A percentile compares a stretch with the other conserved stretches of the same genome.
Conservation (phyloP, 2,329 filamentous ascomycete species). For the Teratosphaeria zuluensis region DNA sequence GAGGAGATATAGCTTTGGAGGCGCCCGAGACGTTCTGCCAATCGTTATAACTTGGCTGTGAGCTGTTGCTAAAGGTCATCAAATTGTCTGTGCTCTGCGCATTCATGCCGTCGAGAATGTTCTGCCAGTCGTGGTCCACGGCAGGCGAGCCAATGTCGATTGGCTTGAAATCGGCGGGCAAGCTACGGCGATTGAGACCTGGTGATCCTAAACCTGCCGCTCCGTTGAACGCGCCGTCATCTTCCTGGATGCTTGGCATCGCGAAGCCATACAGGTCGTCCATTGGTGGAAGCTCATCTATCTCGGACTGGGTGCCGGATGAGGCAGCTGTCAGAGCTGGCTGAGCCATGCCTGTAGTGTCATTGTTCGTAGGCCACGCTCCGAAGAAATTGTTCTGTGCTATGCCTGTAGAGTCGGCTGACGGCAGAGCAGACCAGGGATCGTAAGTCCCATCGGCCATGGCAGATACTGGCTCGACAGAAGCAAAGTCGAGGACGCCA, state of each 20-base stretch:
- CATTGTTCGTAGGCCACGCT: slow-evolving; percentile 20
- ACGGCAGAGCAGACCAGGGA: slow-evolving; percentile 21
- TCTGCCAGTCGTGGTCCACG: slow-evolving; percentile 1
- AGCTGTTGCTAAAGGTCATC: slow-evolving; percentile 9
- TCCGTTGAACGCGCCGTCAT: slow-evolving; percentile 11
- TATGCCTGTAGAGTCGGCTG: slow-evolving; percentile 15
- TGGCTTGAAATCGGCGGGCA: slow-evolving; percentile 17
- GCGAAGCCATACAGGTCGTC: slow-evolving; percentile 22
- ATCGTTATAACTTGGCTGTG: slow-evolving; percentile 7
- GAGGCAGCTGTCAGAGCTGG: slow-evolving; percentile 29
- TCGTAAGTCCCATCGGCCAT: slow-evolving; percentile 19
- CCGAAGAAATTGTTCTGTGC: slow-evolving; percentile 26
- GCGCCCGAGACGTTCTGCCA: slow-evolving; percentile 12
- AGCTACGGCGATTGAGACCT: slow-evolving; percentile 20
- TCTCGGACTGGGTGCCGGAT: slow-evolving; percentile 29
- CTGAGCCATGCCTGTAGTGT: slow-evolving; percentile 19
- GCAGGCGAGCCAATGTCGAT: not conserved
- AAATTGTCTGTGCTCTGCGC: not conserved
- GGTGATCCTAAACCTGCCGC: slow-evolving; percentile 5
- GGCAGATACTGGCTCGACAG: slow-evolving; percentile 18
- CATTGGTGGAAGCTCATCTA: slow-evolving; percentile 26
- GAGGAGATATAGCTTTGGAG: slow-evolving; percentile 7
- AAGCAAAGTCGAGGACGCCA: slow-evolving; percentile 12
- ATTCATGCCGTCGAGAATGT: not conserved
- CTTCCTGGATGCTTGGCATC: slow-evolving; percentile 25